These are phyloP conservation scores for Serendipita sp. DNA, from an alignment of 768 basidiomycete species.

Conservation along the genomic window DNA sequence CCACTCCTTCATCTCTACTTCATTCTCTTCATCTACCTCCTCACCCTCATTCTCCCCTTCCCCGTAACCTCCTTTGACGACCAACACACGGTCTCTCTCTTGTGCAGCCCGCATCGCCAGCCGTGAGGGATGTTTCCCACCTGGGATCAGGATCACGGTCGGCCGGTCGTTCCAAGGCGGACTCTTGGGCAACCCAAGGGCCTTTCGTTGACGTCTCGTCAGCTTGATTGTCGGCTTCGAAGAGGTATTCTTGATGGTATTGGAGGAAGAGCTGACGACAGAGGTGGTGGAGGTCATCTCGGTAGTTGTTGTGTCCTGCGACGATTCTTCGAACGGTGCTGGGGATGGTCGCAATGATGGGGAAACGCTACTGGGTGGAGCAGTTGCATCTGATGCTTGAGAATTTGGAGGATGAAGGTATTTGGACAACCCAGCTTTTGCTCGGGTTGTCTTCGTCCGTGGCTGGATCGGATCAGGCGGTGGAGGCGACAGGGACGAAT, in stretches of 20 bases:
- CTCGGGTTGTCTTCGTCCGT: too few relatives aligned
- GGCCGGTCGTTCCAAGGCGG: slow-evolving; percentile 18
- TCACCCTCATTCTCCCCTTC: slow-evolving; percentile 17
- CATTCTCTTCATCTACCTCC: slow-evolving; percentile 14
- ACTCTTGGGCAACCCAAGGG: slow-evolving; percentile 45
- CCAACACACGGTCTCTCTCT: not conserved
- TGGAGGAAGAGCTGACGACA: not conserved
- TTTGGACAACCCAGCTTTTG: not conserved
- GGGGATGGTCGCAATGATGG: slow-evolving; percentile 14
- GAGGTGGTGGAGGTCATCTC: not conserved
- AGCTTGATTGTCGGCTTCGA: slow-evolving; percentile 16
- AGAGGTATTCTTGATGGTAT: too few relatives aligned
- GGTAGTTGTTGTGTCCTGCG: not conserved
- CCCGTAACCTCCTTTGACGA: slow-evolving; percentile 19
- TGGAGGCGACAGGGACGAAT: slow-evolving; percentile 19
- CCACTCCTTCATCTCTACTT: slow-evolving; percentile 25
- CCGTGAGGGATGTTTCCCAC: slow-evolving; percentile 28
- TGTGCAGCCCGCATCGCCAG: slow-evolving; percentile 1
- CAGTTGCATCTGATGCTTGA: not conserved
- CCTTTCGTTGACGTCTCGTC: slow-evolving; percentile 53
- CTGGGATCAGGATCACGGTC: slow-evolving; percentile 40
- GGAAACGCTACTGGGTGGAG: slow-evolving; percentile 14
- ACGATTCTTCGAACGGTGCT: slow-evolving; percentile 21
- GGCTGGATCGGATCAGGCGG: slow-evolving; percentile 14
- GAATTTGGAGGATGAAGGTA: not conserved